Evolutionary conservation across 2,329 filamentous ascomycete species (phyloP).

Genomic region (Ophiostoma sp.): DNA sequence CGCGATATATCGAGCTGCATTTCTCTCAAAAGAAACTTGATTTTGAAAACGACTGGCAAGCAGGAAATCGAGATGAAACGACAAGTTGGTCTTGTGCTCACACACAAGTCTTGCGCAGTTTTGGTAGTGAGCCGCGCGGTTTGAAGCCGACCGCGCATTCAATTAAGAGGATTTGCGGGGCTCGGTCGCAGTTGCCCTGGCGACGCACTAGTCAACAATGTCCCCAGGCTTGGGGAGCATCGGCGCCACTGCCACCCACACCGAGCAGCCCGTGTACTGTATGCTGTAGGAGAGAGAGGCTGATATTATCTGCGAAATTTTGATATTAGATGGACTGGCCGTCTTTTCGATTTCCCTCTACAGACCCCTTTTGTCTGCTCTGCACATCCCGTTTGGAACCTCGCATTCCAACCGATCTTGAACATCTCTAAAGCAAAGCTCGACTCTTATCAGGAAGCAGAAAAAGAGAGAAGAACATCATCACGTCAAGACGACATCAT

Average conservation of each 20-base stretch:
- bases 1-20: neutral
- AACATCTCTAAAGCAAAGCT: neutral
- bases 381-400: conserved; percentile 15
- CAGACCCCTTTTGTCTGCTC: neutral
- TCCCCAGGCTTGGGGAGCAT: neutral
- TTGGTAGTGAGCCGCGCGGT: neutral
- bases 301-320: neutral
- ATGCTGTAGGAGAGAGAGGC: neutral
- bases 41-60: neutral
- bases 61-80: conserved; percentile 1
- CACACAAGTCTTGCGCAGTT: neutral
- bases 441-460: neutral
- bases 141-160: conserved; percentile 9
- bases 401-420: conserved; percentile 22
- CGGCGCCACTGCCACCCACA: conserved; percentile 2
- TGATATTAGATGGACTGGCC: conserved; percentile 13
- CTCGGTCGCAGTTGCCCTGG: conserved; percentile 18
- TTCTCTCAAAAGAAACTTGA: neutral
- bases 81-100: neutral
- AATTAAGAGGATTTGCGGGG: conserved; percentile 10
- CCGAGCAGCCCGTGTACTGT: neutral
- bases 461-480: neutral
- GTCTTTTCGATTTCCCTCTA: neutral
- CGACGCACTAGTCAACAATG: conserved; percentile 23
- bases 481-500: neutral